phyloP scores from a whole-genome alignment of 257 asterid genomes.

The Solanum gandarillasii region DNA sequence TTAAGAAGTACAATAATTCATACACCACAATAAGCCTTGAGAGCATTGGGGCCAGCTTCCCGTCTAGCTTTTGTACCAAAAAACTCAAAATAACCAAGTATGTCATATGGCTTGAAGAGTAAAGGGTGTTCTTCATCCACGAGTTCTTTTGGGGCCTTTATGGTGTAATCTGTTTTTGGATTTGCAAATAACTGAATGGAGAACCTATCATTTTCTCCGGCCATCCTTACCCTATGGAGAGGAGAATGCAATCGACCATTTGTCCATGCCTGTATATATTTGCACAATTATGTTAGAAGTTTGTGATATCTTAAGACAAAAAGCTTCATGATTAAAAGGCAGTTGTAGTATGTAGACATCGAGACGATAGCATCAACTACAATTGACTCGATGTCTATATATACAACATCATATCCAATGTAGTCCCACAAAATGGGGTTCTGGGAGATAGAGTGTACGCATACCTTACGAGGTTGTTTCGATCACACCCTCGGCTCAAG shows the following conservation, averaged over 20 bases:
- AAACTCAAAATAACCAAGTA: background rate
- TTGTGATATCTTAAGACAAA: too few species aligned
- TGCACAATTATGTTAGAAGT: background rate
- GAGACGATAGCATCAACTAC: background rate
- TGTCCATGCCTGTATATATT: background rate
- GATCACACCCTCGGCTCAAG: accelerated
- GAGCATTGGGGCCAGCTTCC: background rate
- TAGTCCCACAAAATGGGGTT: background rate
- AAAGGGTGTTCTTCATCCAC: background rate
- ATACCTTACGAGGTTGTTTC: background rate
- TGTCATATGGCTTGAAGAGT: background rate
- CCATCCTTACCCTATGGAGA: background rate
- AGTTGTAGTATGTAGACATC: background rate
- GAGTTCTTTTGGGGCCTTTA: background rate
- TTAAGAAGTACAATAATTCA: background rate
- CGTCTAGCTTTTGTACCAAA: background rate
- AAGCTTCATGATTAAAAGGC: too few species aligned
- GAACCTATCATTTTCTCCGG: background rate
- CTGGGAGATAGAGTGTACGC: background rate
- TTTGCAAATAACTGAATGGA: background rate
- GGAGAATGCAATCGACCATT: background rate
- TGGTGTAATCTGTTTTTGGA: background rate
- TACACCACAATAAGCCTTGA: background rate
- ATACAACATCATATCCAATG: background rate
- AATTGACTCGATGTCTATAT: background rate